Percentiles rank a stretch among this genome's conserved stretches.
Evolutionary conservation across 495 filamentous ascomycete genomes (phyloP).

Genomic region (Penicillium waksmanii): DNA sequence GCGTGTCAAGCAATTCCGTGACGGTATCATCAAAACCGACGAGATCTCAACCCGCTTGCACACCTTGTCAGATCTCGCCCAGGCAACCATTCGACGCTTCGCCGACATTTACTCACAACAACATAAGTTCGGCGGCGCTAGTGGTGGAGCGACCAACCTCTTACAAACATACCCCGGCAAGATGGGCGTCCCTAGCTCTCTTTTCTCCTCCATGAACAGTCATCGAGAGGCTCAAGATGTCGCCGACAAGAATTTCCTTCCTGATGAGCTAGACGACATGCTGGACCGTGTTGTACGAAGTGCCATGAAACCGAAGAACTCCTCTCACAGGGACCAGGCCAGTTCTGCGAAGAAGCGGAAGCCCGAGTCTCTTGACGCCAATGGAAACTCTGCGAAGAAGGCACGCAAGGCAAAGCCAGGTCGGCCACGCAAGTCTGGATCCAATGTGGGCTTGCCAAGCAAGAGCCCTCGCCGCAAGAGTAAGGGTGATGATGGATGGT

Average conservation of each 20-base stretch:
- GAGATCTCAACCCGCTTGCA: slow-evolving; percentile 67
- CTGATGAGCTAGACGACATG: slow-evolving; percentile 77
- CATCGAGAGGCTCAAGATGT: slow-evolving; percentile 82
- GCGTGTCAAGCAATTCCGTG: slow-evolving; percentile 86
- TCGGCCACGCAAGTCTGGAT: slow-evolving; percentile 44
- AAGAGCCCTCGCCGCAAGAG: slow-evolving; percentile 52
- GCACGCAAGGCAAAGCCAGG: slow-evolving; percentile 39
- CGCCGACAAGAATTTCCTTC: slow-evolving; percentile 79
- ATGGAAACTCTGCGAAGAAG: slow-evolving; percentile 49
- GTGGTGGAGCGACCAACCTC: slow-evolving; percentile 66
- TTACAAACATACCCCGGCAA: slow-evolving; percentile 84
- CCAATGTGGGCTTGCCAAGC: slow-evolving; percentile 30
- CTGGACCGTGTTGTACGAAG: slow-evolving; percentile 67
- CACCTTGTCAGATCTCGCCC: slow-evolving; percentile 84
- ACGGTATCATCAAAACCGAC: slow-evolving; percentile 65
- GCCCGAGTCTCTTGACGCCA: slow-evolving; percentile 40
- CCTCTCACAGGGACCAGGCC: slow-evolving; percentile 29
- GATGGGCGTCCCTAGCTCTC: slow-evolving; percentile 72
- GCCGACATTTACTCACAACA: slow-evolving; percentile 62
- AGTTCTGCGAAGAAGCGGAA: slow-evolving; percentile 50
- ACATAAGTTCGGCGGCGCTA: slow-evolving; percentile 56
- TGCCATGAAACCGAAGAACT: slow-evolving; percentile 45
- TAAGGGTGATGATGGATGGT: slow-evolving; percentile 48
- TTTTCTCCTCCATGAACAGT: slow-evolving; percentile 74
- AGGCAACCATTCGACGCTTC: slow-evolving; percentile 79